Evolutionary conservation across 331 rosid species (phyloP), one percentile per base, ranked within the genome.

Genomic region (Stylosanthes scabra): DNA sequence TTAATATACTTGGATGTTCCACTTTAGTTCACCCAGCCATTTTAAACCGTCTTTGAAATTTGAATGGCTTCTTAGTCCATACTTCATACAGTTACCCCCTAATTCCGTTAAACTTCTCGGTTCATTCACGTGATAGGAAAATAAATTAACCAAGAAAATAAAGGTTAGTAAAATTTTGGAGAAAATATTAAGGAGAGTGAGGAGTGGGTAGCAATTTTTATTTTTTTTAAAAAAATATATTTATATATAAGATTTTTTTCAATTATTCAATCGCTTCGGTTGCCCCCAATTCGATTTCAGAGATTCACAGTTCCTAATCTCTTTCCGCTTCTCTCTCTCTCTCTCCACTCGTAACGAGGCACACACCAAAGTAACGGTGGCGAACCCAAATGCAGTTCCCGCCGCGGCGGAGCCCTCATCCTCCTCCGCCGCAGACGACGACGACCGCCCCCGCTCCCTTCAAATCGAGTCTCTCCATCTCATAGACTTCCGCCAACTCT

Each of bases 401-500:
- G 8, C 75, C 50, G 16, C 74, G 63, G 46, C 61, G 54, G 85
- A 85, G 42, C 66, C 86, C 77, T 70, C 25, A 20, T 20, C 70
- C 74, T 11, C 46, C 46, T 70, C 70, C 76, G 27, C 70, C 76
- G 27, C 63, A 67, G 62, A 72, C 63, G 65, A 31, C 27, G 58
- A 52, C 3, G 58, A 52, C 4, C 58, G 58, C 10, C 27, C 27
- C 68, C 70, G 31, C 52, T 63, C 37, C 7, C 78, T 80, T 54
- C 78, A n/a, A 70, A 55, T 71, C 64, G 80, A 68, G 2, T 29
- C 89, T 16, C 76, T 86, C 4, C 85, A 92, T 0, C 73, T 82
- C 34, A 25, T 93, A 59, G 93, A 91, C 84, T 92, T 91, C 76
- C 86, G 87, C 39, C 82, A 83, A 66, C 84, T 91, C 78, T 76